A percentile compares a stretch with the other conserved stretches of the same genome.
phyloP scores from a whole-genome alignment of 805 yeast genomes.

The Komagataella ulmi region DNA sequence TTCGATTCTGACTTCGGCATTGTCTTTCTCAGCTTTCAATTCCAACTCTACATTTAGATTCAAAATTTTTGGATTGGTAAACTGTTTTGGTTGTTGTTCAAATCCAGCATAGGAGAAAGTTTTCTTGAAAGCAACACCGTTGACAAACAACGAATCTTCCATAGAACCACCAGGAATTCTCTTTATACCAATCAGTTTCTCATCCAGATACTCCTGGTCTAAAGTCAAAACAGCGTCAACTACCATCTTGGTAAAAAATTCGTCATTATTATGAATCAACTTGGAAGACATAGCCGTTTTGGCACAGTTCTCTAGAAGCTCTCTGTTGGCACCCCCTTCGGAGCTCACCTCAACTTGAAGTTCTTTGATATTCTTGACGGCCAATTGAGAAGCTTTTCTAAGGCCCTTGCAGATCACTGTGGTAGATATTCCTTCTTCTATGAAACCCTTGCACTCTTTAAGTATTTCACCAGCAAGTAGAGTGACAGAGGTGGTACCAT shows the following conservation, averaged over 20 bases:
- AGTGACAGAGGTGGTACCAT: slow-evolving; percentile 95
- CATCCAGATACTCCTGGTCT: slow-evolving; percentile 79
- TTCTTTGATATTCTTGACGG: slow-evolving; percentile 60
- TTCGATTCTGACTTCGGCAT: slow-evolving; percentile 94
- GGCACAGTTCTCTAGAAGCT: slow-evolving; percentile 81
- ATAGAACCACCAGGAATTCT: slow-evolving; percentile 93
- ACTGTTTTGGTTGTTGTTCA: slow-evolving; percentile 92
- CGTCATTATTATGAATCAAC: slow-evolving; percentile 75
- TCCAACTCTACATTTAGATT: slow-evolving; percentile 87
- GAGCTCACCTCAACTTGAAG: slow-evolving; percentile 56
- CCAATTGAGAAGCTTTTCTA: slow-evolving; percentile 68
- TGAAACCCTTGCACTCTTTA: slow-evolving; percentile 79
- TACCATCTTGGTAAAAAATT: slow-evolving; percentile 88
- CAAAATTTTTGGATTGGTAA: slow-evolving; percentile 68
- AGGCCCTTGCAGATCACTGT: slow-evolving; percentile 82
- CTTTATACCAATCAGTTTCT: slow-evolving; percentile 83
- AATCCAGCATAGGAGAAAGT: slow-evolving; percentile 97
- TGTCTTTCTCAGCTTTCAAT: slow-evolving; percentile 95
- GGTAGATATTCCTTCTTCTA: slow-evolving; percentile 93
- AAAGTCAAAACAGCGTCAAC: slow-evolving; percentile 88
- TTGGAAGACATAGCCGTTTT: slow-evolving; percentile 96
- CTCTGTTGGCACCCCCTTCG: slow-evolving; percentile 48
- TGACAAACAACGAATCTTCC: slow-evolving; percentile 80
- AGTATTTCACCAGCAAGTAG: slow-evolving; percentile 89
- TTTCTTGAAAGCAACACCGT: slow-evolving; percentile 96